Evolutionary conservation across 768 basidiomycete genomes (phyloP).

Genomic region (Tephrocybe sp.): DNA sequence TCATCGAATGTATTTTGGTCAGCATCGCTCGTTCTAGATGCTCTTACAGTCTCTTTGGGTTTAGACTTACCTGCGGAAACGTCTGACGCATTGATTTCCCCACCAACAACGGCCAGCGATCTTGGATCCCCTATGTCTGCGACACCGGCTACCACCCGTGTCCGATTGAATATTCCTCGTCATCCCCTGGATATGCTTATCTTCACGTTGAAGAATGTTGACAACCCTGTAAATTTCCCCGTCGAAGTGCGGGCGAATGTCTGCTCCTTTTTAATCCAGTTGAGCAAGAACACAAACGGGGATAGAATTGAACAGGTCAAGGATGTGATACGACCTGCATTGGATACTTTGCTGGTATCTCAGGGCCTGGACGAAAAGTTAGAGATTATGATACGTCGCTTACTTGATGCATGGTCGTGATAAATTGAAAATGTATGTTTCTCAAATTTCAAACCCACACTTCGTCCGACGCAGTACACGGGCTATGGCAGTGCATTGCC

Average conservation of each 20-base stretch:
- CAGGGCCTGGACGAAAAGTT: conserved; percentile 45
- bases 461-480: too few relatives aligned
- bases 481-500: too few relatives aligned
- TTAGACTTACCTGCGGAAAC: conserved; percentile 34
- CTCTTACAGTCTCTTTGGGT: conserved; percentile 52
- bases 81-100: conserved; percentile 35
- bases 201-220: conserved; percentile 57
- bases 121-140: conserved; percentile 47
- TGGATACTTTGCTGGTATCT: conserved; percentile 50
- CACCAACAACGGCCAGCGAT: conserved; percentile 41
- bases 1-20: conserved; percentile 10
- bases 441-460: too few relatives aligned
- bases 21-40: conserved; percentile 66
- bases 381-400: conserved; percentile 35
- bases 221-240: conserved; percentile 60
- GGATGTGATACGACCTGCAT: conserved; percentile 45
- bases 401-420: conserved; percentile 42
- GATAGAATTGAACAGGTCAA: conserved; percentile 51
- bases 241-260: conserved; percentile 76
- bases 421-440: too few relatives aligned
- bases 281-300: conserved; percentile 52
- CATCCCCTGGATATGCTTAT: conserved; percentile 71
- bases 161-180: conserved; percentile 43
- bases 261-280: conserved; percentile 68
- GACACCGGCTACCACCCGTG: conserved; percentile 36